Evolutionary conservation across 208 protist genomes (phyloP).

Genomic region (Trypanosoma brucei): DNA sequence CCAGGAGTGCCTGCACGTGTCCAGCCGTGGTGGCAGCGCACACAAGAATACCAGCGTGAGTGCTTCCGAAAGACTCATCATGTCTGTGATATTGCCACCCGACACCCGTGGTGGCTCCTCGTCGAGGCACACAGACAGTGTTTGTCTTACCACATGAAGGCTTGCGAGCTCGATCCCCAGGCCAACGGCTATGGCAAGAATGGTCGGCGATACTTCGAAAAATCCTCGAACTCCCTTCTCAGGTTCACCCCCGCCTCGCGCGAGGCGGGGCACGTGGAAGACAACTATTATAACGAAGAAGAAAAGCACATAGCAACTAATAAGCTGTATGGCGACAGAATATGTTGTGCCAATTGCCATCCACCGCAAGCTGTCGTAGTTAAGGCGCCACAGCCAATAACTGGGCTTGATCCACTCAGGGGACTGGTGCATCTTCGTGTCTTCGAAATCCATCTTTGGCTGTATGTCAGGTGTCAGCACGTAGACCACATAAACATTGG

Average conservation of each 20-base stretch:
- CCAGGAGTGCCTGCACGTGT: constrained; percentile 67
- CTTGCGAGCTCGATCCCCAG: constrained; percentile 36
- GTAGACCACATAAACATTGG: constrained; percentile 67
- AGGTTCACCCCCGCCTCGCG: constrained; percentile 1
- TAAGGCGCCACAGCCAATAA: constrained; percentile 27
- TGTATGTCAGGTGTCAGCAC: constrained; percentile 29
- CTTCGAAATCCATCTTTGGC: constrained; percentile 22
- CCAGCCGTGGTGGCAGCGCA: constrained; percentile 42
- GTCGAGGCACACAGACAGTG: constrained; percentile 45
- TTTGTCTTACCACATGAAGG: constrained; percentile 24
- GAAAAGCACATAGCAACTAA: constrained; percentile 34
- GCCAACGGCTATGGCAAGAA: constrained; percentile 22
- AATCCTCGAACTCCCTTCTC: constrained; percentile 10
- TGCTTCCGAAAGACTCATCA: constrained; percentile 64
- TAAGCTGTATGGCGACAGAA: constrained; percentile 41
- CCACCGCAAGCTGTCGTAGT: constrained; percentile 51
- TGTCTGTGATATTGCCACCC: constrained; percentile 41
- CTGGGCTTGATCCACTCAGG: constrained; percentile 16
- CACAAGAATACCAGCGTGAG: constrained; percentile 44
- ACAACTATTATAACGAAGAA: constrained; percentile 35
- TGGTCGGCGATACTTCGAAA: constrained; percentile 16
- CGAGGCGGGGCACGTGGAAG: constrained; percentile 21
- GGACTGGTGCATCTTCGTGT: constrained; percentile 26
- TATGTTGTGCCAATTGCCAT: constrained; percentile 55
- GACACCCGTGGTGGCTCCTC: constrained; percentile 28